Conservation (phyloP, 1,284 basidiomycete species). For the Pascua guehoae region DNA sequence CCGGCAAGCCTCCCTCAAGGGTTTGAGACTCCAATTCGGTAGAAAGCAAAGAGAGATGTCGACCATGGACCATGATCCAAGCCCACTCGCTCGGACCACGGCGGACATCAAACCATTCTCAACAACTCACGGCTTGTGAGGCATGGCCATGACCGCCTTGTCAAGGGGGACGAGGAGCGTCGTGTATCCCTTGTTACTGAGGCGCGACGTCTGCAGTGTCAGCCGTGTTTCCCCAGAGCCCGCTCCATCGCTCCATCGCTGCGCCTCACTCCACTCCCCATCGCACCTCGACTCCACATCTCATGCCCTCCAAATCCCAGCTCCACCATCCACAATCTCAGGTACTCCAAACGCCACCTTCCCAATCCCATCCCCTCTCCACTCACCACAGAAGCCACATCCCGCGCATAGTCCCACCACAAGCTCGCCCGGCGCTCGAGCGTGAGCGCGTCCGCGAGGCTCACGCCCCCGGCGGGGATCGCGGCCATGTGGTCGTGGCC, state of each 20-base stretch:
- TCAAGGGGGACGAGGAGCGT: constrained; percentile 47
- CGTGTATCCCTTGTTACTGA: constrained; percentile 24
- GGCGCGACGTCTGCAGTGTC: constrained; percentile 17
- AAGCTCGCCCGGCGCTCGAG: constrained; percentile 35
- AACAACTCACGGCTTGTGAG: constrained; percentile 40
- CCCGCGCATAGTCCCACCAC: constrained; percentile 46
- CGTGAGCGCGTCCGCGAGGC: constrained; percentile 39
- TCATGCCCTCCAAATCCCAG: neutral
- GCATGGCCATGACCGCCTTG: constrained; percentile 37
- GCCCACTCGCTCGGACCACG: neutral
- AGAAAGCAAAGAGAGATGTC: no score
- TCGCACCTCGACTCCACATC: neutral
- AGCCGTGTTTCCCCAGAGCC: neutral
- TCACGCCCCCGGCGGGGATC: constrained; percentile 7
- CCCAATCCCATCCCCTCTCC: no score
- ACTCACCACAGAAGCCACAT: constrained; percentile 37
- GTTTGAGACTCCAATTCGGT: no score
- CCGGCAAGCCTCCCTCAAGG: no score
- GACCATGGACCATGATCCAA: neutral
- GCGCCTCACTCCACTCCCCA: no score
- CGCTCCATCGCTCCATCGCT: neutral
- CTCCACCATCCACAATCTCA: neutral
- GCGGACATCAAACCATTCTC: neutral
- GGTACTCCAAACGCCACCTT: no score
- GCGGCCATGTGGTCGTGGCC: constrained; percentile 2